Evolutionary conservation across 1,284 basidiomycete genomes (phyloP), one percentile per base, ranked within the genome.

Genomic region (Thelephora terrestris): DNA sequence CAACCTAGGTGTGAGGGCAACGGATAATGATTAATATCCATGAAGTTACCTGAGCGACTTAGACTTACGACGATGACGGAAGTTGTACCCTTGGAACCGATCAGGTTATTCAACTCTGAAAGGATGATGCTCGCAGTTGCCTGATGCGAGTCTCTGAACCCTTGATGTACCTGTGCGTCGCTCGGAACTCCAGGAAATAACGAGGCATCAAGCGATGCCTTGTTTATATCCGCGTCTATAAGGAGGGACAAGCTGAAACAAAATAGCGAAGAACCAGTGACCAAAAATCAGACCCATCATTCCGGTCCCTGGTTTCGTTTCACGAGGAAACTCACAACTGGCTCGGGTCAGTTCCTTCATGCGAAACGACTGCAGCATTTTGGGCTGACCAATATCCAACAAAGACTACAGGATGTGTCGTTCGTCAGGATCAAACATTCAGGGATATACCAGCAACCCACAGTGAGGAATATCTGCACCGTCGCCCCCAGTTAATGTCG

Each of bases 181-280:
- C 57, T 60, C 7, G 65, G 57, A 20, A 69, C 58, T 9, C 68
- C 68, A 4, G 71, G 71, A 59, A 74, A 74, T 12, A 74, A 60
- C 0, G 51, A 53, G 4, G 58, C 24, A 47, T 64, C 52, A n/a
- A 69, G 55, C 7, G 46, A 48, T 7, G 50, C 54, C 25, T 54
- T 51, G 47, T 63, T 47, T 47, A 68, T 57, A 43, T 65, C 57
- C 3, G 49, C 58, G 47, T 71, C 69, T 12, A 61, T 64, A 7
- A 70, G 45, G 14, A 62, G 18, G 5, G 65, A 54, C 4, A 60
- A 21, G 35, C 65, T 66, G 52, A 12, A 20, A 23, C n/a, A 12
- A 16, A 5, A 18, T 5, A 20, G 39, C 9, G 12, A 32, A 71
- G 59, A 71, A 12, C 14, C 14, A 32, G 14, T 32, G 29, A 32